Percentiles rank a stretch among this genome's conserved stretches.
Evolutionary conservation across 768 basidiomycete genomes (phyloP).

Genomic region (Trametes coccinea): DNA sequence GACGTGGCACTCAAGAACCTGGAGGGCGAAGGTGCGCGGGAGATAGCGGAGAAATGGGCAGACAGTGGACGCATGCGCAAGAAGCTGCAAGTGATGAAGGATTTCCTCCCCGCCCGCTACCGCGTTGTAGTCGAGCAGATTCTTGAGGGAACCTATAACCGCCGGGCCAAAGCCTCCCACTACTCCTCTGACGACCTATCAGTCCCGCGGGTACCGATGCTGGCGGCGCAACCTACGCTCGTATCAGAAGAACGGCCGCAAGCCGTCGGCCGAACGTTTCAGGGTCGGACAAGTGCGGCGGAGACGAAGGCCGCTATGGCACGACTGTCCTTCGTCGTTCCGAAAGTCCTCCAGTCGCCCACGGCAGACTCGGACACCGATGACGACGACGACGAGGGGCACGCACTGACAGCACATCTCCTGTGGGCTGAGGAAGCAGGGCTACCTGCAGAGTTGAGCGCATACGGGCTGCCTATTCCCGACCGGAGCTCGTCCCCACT

Average conservation of each 20-base stretch:
- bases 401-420: slow-evolving; percentile 54
- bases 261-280: not conserved
- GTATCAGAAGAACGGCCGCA: not conserved
- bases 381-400: slow-evolving; percentile 45
- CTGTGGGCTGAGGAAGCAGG: slow-evolving; percentile 51
- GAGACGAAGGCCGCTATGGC: slow-evolving; percentile 24
- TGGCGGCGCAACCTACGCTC: not conserved
- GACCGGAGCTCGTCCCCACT: slow-evolving; percentile 12
- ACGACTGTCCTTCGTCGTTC: slow-evolving; percentile 31
- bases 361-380: slow-evolving; percentile 46
- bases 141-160: slow-evolving; percentile 10
- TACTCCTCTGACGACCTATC: slow-evolving; percentile 12
- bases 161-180: slow-evolving; percentile 21
- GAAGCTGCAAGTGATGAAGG: slow-evolving; percentile 47
- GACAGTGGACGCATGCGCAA: slow-evolving; percentile 45
- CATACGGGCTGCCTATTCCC: not conserved
- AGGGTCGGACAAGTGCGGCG: slow-evolving; percentile 22
- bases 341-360: slow-evolving; percentile 22
- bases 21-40: slow-evolving; percentile 47
- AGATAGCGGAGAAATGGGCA: slow-evolving; percentile 55
- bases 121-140: slow-evolving; percentile 39
- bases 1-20: slow-evolving; percentile 66
- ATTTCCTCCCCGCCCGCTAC: slow-evolving; percentile 42
- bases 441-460: slow-evolving; percentile 16
- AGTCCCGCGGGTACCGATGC: not conserved